A percentile compares a stretch with the other conserved stretches of the same genome.
Evolutionary conservation across 768 basidiomycete genomes (phyloP).

Genomic region (Suillus subaureus): DNA sequence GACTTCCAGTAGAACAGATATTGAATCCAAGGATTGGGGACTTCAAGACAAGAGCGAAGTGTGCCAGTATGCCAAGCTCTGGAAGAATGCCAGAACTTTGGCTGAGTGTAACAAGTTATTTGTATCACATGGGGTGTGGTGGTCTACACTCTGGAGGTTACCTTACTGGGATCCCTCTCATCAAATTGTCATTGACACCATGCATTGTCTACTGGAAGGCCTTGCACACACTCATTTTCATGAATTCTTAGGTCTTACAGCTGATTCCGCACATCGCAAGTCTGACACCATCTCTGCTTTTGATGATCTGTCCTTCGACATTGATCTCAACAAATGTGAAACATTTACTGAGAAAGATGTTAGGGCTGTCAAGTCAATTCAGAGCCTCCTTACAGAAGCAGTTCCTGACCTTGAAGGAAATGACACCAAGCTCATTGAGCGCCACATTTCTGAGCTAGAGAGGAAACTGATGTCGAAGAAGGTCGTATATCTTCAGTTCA

Average conservation of each 20-base stretch:
- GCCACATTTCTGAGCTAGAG: not conserved
- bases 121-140: constrained; percentile 11
- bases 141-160: constrained; percentile 22
- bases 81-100: no score
- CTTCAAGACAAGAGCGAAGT: no score
- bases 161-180: constrained; percentile 27
- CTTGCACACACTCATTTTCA: constrained; percentile 3
- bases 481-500: not conserved
- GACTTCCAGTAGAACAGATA: no score
- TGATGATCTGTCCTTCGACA: not conserved
- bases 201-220: constrained; percentile 21
- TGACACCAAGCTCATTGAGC: not conserved
- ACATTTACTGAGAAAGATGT: not conserved
- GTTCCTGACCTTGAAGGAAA: not conserved
- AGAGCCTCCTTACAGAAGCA: constrained; percentile 2
- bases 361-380: constrained; percentile 10
- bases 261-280: not conserved
- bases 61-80: no score
- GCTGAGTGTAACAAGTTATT: no score
- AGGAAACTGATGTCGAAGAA: constrained; percentile 7
- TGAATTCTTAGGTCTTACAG: constrained; percentile 10
- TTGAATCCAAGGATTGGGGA: no score
- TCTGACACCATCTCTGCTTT: constrained; percentile 8
- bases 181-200: constrained; percentile 21
- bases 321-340: not conserved